Conservation (phyloP, 2,329 filamentous ascomycete species). For the Monosporascus sp. region DNA sequence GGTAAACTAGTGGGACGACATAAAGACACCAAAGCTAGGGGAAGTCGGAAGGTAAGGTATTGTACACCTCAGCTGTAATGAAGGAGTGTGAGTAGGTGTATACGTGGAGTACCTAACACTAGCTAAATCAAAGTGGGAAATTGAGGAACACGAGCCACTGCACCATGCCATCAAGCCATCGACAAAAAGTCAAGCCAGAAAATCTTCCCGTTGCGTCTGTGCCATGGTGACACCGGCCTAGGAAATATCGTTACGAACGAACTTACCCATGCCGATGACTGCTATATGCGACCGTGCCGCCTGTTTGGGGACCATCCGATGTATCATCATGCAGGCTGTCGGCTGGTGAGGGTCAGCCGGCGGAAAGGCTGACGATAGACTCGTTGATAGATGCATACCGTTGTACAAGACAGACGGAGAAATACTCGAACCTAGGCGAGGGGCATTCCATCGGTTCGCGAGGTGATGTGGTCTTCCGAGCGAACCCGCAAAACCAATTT, state of each 20-base stretch:
- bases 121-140: conserved; percentile 19
- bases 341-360: background rate
- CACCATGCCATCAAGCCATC: conserved; percentile 14
- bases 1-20: no score
- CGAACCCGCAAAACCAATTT: no score
- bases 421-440: no score
- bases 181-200: conserved; percentile 2
- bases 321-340: background rate
- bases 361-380: background rate
- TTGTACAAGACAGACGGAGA: background rate
- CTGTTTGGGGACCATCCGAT: conserved; percentile 3
- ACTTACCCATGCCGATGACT: background rate
- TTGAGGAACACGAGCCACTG: conserved; percentile 18
- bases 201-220: conserved; percentile 4
- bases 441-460: no score
- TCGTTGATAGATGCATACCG: background rate
- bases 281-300: conserved; percentile 4
- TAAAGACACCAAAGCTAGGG: conserved; percentile 12
- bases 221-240: conserved; percentile 1
- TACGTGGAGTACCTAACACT: background rate
- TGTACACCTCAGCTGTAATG: no score
- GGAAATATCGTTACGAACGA: conserved; percentile 1
- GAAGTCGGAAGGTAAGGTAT: conserved; percentile 20
- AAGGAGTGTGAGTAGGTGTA: no score
- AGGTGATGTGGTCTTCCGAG: no score